Base-by-base conservation (phyloP, 176 grass and related monocot species). In the Pharus latifolius region DNA sequence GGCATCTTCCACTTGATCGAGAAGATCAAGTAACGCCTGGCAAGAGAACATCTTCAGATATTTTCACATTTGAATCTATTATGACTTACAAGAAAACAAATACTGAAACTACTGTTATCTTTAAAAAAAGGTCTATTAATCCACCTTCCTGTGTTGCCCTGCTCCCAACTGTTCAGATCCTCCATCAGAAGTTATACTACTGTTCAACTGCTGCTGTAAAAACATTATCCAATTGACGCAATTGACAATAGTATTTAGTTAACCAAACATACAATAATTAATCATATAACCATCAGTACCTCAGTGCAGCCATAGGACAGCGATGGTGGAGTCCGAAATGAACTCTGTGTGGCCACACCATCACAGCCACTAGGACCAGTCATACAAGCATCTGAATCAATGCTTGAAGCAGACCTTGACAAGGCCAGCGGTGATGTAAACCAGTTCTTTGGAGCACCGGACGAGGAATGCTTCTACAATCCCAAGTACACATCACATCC, bases 1-100 rank as follows among this genome's bases (percentile, higher is more conserved):
- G 69, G 86, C 94, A 88, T 98, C 94, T 81, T 93, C 77, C 25
- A 98, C 94, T 90, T 98, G 94, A 78, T 98, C 89, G 53, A 98
- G 62, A 73, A 98, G 94, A 70, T 81, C 89, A 63, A 97, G 84
- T 48, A 97, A 66, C 78, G 81, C 78, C 94, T 96, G 62, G 9
- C 56, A 78, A 72, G 25, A 59, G 33, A 35, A 42, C 2, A 59
- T 34, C 66, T 76, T 52, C 10, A 77, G 47, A 71, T 16, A 74
- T 52, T 32, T 75, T 70, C 42, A n/a, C 28, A 7, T 62, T 60
- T 6, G 10, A 25, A 22, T 49, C 16, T 31, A 19, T 44, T 11
- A 57, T 58, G 27, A 57, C 24, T 62, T 55, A 41, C 25, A 57
- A 43, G 41, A 67, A 50, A 64, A 10, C 64, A 42, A 47, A 56